Percentiles rank a stretch among this genome's conserved stretches.
Evolutionary conservation across 495 filamentous ascomycete genomes (phyloP).

Genomic region (Penicillium ochrochloron): DNA sequence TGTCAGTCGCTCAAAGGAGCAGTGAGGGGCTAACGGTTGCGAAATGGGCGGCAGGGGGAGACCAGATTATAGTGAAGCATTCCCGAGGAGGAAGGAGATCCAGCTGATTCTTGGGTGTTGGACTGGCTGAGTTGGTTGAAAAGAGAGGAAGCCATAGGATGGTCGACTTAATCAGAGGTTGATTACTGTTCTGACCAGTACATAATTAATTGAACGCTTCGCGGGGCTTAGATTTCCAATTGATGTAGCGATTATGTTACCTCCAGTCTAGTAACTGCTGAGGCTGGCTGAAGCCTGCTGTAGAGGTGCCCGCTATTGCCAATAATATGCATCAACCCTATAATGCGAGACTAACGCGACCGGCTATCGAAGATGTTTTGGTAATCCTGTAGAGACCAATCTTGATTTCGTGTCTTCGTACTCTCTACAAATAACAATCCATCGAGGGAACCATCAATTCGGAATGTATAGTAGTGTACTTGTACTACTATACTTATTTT

Average conservation of each 20-base stretch:
- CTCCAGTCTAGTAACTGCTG: too few species aligned
- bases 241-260: background rate
- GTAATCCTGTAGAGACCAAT: too few species aligned
- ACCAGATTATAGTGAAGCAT: background rate
- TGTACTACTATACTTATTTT: too few species aligned
- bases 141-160: background rate
- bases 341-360: too few species aligned
- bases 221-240: background rate
- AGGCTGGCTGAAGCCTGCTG: background rate
- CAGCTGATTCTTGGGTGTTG: background rate
- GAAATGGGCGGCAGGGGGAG: background rate
- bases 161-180: background rate
- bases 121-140: background rate
- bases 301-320: background rate
- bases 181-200: background rate
- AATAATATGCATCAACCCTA: too few species aligned
- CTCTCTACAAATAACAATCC: too few species aligned
- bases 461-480: too few species aligned
- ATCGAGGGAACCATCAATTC: too few species aligned
- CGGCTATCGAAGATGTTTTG: too few species aligned
- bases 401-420: too few species aligned
- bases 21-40: slow-evolving; percentile 20
- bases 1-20: slow-evolving; percentile 26
- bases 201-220: background rate
- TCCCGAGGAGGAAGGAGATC: background rate